Base-by-base conservation (phyloP, 2,329 filamentous ascomycete species). In the Colletotrichum euphorbiae region DNA sequence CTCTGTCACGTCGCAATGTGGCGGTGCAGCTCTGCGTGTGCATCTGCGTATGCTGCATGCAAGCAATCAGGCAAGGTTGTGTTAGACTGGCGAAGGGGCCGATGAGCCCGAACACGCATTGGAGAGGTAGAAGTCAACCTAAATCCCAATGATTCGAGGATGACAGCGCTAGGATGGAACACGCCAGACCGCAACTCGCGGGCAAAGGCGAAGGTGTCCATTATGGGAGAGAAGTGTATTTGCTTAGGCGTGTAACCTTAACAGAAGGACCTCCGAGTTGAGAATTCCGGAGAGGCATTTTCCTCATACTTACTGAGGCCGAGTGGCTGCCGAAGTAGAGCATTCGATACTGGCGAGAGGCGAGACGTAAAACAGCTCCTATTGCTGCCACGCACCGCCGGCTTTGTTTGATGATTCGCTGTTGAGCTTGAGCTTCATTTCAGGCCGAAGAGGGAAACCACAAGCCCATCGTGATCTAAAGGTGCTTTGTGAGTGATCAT, bases 11-110 rank as follows among this genome's bases (percentile, higher is more conserved):
- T 46, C 52, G 52, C 38, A 42, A 46, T 24, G 21, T 51, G 31
- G 50, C 12, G 28, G 38, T 48, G 40, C 48, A 28, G 51, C 24
- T 42, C 43, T 51, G 19, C 40, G 15, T 45, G 56, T 13, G 51
- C 17, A 12, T 33, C 24, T n/a, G 52, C 17, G 33, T 45, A 24
- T n/a, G 52, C 19, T 43, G 45, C 38, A 67, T 58, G 60, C 45
- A 64, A 46, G 21, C 43, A 45, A 67, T 24, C n/a, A 31, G 55
- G 15, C 40, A 59, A 59, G 33, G 54, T 55, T 31, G 21, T 36
- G 46, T 33, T 58, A 40, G 31, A 55, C 19, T 43, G 52, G 45
- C 33, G 54, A 64, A 52, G 31, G 45, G 36, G 33, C 65, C 65
- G 40, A 65, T 8, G 21, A 45, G 24, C 28, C 45, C 65, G 60